Evolutionary conservation across 495 filamentous ascomycete genomes (phyloP), one percentile per base, ranked within the genome.

Genomic region (Penicillium verhagenii): DNA sequence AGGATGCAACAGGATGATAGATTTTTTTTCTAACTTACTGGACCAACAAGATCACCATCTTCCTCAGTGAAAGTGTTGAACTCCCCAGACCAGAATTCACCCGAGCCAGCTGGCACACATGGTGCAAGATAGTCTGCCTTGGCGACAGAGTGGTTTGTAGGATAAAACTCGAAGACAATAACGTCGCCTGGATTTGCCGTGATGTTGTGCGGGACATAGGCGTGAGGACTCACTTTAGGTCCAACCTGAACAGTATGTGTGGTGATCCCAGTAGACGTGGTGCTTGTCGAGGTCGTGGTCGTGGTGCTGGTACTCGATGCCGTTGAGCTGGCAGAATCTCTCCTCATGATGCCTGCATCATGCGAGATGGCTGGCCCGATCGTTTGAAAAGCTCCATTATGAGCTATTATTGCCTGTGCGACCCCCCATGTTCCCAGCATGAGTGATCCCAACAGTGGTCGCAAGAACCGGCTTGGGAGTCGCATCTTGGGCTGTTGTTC

Each of bases 121-220:
- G 86, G 85, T 0, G 74, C 65, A 16, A 51, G 47, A 50, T 83
- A 89, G 28, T 79, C 75, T 4, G 82, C 78, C 50, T 85, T 77
- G 4, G 77, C 76, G 23, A 87, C 83, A 4, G 81, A 82, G 61
- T 88, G 86, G 53, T 85, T 86, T 56, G 76, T 67, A 1, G 83
- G 77, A 54, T 81, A 86, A 70, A 86, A 89, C 50, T 78, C 67
- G 58, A 85, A 89, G 11, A 79, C 74, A 48, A 89, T 66, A 0
- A 74, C 67, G 45, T 85, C 82, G 23, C 82, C 83, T 4, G 74
- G 60, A 5, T 71, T 66, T 3, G 82, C 83, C 3, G 69, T 71
- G 53, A 84, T 63, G 47, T 69, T 78, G 43, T 79, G 66, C 3
- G 84, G 84, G 6, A 72, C 70, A 63, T 81, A 87, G 26, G 62